Evolutionary conservation across 2,329 filamentous ascomycete genomes (phyloP).

Genomic region (Colletotrichum lindemuthianum): DNA sequence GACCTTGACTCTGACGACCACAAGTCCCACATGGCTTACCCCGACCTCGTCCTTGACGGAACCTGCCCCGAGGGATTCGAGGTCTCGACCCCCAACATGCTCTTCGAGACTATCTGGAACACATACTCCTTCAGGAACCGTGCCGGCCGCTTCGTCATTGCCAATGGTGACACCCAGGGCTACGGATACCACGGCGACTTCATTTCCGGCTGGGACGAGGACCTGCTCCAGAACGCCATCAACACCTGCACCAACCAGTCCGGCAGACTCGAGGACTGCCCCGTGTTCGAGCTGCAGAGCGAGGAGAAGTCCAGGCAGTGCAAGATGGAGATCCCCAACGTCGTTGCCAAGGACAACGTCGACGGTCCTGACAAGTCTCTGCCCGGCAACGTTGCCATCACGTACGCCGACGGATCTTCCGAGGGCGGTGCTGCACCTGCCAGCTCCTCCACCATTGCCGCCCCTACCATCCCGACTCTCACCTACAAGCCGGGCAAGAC

Average conservation of each 20-base stretch:
- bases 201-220: conserved; percentile 78
- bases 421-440: conserved; percentile 22
- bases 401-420: conserved; percentile 41
- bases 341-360: conserved; percentile 69
- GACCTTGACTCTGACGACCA: conserved; percentile 65
- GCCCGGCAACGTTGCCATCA: conserved; percentile 70
- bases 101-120: conserved; percentile 88
- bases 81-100: conserved; percentile 76
- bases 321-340: conserved; percentile 66
- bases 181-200: conserved; percentile 85
- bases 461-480: conserved; percentile 42
- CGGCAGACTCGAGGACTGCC: conserved; percentile 78
- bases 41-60: conserved; percentile 79
- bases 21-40: conserved; percentile 79
- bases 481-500: conserved; percentile 50
- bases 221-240: conserved; percentile 77
- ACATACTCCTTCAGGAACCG: conserved; percentile 72
- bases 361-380: conserved; percentile 65
- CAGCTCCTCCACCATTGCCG: conserved; percentile 25
- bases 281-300: conserved; percentile 76
- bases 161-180: conserved; percentile 82
- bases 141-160: conserved; percentile 76
- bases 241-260: conserved; percentile 77
- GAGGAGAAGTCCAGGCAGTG: conserved; percentile 69
- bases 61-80: conserved; percentile 77